Evolutionary conservation across 371 early-diverging fungal genomes (phyloP).

Genomic region (Mortierella sp.): DNA sequence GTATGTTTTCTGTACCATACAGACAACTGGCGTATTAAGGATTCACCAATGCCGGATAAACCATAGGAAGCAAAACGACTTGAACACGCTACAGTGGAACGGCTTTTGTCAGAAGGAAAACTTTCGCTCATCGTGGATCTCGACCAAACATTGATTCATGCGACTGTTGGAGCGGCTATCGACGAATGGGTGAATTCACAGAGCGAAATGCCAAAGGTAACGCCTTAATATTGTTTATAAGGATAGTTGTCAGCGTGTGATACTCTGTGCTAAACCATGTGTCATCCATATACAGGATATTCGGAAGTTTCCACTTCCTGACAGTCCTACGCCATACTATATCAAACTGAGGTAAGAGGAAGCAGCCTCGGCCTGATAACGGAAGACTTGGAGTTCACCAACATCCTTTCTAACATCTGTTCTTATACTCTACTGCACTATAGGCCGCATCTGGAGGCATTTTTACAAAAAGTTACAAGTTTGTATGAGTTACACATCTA

Average conservation of each 20-base stretch:
- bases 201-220: conserved; percentile 63
- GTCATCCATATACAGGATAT: conserved; percentile 65
- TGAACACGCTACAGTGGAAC: conserved; percentile 75
- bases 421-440: not conserved
- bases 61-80: conserved; percentile 82
- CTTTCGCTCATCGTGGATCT: conserved; percentile 97
- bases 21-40: no score
- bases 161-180: conserved; percentile 85
- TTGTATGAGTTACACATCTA: conserved; percentile 98
- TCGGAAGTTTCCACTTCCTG: conserved; percentile 77
- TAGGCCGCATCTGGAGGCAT: conserved; percentile 83
- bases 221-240: not conserved
- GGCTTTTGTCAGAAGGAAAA: conserved; percentile 75
- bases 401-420: not conserved
- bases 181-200: conserved; percentile 84
- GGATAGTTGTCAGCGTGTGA: not conserved
- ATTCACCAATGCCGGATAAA: no score
- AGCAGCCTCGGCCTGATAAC: no score
- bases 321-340: conserved; percentile 76
- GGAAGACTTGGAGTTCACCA: not conserved
- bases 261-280: not conserved
- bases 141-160: conserved; percentile 99
- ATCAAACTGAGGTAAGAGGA: conserved; percentile 77
- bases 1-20: no score
- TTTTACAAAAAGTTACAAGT: conserved; percentile 75